phyloP scores from a whole-genome alignment of 306 rosid genomes.

The Pterocarpus macrocarpus region DNA sequence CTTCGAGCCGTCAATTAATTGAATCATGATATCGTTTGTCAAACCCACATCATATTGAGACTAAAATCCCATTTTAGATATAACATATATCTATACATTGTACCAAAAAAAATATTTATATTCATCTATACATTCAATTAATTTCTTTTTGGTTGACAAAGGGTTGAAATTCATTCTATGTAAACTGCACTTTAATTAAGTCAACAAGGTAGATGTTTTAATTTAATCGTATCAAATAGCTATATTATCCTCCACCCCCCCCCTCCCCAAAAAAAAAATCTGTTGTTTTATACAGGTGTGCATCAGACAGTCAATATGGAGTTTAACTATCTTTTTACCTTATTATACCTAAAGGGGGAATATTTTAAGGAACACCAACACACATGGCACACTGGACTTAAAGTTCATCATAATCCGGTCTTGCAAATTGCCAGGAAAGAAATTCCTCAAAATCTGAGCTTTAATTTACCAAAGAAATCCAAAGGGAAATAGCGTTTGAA shows the following conservation, averaged over 20 bases:
- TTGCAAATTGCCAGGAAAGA: too few species aligned
- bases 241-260: not conserved
- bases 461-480: too few species aligned
- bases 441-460: too few species aligned
- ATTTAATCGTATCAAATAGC: not conserved
- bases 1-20: conserved; percentile 2
- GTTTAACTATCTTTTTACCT: too few species aligned
- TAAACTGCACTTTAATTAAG: not conserved
- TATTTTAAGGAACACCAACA: too few species aligned
- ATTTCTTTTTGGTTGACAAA: not conserved
- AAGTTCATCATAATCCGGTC: too few species aligned
- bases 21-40: not conserved
- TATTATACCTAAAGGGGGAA: too few species aligned
- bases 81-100: not conserved
- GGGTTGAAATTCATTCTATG: not conserved
- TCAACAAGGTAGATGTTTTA: not conserved
- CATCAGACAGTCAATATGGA: not conserved
- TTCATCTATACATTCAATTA: not conserved
- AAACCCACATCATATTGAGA: not conserved
- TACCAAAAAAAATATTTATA: too few species aligned
- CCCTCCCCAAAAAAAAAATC: not conserved
- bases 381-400: too few species aligned
- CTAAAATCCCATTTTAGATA: not conserved
- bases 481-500: too few species aligned
- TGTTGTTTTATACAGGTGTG: not conserved